Conservation (phyloP, 371 early-diverging fungal genomes). For the Mortierella sp. region DNA sequence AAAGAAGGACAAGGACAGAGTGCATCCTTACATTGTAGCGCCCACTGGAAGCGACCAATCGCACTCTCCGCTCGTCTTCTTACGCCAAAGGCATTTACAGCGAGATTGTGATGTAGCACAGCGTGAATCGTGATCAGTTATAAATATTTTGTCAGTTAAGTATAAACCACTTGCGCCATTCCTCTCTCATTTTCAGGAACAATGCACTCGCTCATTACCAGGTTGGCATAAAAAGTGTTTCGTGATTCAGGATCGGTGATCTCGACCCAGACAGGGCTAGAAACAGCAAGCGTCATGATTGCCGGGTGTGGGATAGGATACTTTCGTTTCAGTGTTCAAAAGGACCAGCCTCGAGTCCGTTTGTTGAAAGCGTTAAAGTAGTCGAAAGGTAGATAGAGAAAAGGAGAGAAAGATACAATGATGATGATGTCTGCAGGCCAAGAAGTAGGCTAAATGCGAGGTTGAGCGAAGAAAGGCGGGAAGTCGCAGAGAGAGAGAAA, state of each 20-base stretch:
- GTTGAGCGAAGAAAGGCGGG: too few relatives aligned
- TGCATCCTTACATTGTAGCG: slow-evolving; percentile 57
- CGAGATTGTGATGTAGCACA: too few relatives aligned
- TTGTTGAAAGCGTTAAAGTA: too few relatives aligned
- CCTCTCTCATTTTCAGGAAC: neutral
- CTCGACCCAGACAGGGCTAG: slow-evolving; percentile 74
- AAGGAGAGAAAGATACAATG: neutral
- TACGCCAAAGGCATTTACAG: neutral
- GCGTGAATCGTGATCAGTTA: too few relatives aligned
- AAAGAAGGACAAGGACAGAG: neutral
- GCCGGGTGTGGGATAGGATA: neutral
- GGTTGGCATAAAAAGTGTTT: slow-evolving; percentile 84
- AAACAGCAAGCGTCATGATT: slow-evolving; percentile 35
- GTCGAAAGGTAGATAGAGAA: too few relatives aligned
- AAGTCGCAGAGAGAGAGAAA: neutral
- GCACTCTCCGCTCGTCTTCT: slow-evolving; percentile 65
- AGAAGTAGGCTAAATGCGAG: too few relatives aligned
- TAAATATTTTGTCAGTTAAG: too few relatives aligned
- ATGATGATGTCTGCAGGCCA: neutral
- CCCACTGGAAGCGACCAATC: slow-evolving; percentile 61
- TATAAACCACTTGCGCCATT: neutral
- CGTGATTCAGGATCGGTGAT: slow-evolving; percentile 86
- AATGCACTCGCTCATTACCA: slow-evolving; percentile 58
- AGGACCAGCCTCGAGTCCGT: neutral
- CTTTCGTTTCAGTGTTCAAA: neutral